These are phyloP conservation scores for Wallacemonas sp. DNA, from an alignment of 208 protist genomes.

Conservation along the genomic window DNA sequence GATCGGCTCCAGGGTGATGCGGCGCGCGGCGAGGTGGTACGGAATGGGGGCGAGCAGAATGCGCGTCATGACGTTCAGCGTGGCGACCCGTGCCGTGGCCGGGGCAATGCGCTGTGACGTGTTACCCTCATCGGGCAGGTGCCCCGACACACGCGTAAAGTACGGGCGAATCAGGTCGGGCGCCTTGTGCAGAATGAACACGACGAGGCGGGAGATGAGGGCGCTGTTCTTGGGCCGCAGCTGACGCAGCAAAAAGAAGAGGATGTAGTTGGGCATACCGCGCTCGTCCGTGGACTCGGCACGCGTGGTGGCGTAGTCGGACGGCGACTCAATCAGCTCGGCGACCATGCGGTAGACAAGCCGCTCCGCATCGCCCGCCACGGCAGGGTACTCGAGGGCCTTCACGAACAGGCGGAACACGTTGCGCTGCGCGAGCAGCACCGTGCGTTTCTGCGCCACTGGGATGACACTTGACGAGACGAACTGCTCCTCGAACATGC, in stretches of 20 bases:
- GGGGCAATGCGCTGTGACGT: constrained; percentile 38
- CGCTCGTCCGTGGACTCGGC: constrained; percentile 68
- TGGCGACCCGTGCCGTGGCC: constrained; percentile 68
- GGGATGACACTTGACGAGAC: constrained; percentile 49
- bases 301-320: constrained; percentile 78
- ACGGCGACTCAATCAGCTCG: constrained; percentile 75
- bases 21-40: constrained; percentile 65
- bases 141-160: constrained; percentile 76
- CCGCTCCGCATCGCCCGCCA: constrained; percentile 57
- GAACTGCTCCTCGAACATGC: constrained; percentile 66
- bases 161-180: constrained; percentile 89
- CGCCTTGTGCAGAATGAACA: constrained; percentile 73
- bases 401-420: constrained; percentile 82
- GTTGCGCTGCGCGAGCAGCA: constrained; percentile 80
- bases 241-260: constrained; percentile 88
- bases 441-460: constrained; percentile 48
- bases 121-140: constrained; percentile 72
- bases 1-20: constrained; percentile 56
- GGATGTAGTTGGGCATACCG: constrained; percentile 90
- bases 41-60: constrained; percentile 78
- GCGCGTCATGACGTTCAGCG: constrained; percentile 85
- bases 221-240: constrained; percentile 71
- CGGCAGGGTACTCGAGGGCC: constrained; percentile 63
- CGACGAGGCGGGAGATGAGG: constrained; percentile 54
- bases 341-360: constrained; percentile 68